Conservation (phyloP, 2,329 filamentous ascomycete species). For the Alternaria sp. region DNA sequence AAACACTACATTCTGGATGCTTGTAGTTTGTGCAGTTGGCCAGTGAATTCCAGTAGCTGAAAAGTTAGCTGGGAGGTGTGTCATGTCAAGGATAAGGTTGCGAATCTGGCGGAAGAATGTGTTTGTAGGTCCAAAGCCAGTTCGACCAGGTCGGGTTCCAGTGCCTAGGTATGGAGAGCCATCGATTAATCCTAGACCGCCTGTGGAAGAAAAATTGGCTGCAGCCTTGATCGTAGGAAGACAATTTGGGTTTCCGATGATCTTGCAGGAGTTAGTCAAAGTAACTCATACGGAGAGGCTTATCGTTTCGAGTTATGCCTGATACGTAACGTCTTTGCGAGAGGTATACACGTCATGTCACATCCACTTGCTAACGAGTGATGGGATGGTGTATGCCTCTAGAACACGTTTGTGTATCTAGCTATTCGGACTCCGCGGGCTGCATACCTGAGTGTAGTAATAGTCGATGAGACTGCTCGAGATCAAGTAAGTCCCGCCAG, state of each 20-base stretch:
- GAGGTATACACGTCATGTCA: neutral
- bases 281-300: neutral
- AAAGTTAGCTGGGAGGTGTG: conserved; percentile 57
- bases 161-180: conserved; percentile 60
- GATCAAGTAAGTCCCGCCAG: conserved; percentile 67
- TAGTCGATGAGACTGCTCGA: conserved; percentile 67
- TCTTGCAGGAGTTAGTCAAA: conserved; percentile 27
- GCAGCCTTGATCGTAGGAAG: conserved; percentile 65
- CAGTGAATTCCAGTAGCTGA: conserved; percentile 58
- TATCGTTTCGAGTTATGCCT: neutral
- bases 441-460: conserved; percentile 65
- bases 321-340: neutral
- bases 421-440: neutral
- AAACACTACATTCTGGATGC: conserved; percentile 57
- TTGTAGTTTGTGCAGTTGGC: conserved; percentile 58
- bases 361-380: neutral
- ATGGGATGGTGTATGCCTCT: neutral
- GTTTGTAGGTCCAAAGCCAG: conserved; percentile 62
- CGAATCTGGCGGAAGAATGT: conserved; percentile 72
- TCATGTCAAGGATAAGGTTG: conserved; percentile 71
- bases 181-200: conserved; percentile 66
- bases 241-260: conserved; percentile 68
- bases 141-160: conserved; percentile 37
- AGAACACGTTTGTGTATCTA: neutral
- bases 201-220: conserved; percentile 55